Conservation (phyloP, 2,329 filamentous ascomycete genomes). For the Trichoderma asperellum region DNA sequence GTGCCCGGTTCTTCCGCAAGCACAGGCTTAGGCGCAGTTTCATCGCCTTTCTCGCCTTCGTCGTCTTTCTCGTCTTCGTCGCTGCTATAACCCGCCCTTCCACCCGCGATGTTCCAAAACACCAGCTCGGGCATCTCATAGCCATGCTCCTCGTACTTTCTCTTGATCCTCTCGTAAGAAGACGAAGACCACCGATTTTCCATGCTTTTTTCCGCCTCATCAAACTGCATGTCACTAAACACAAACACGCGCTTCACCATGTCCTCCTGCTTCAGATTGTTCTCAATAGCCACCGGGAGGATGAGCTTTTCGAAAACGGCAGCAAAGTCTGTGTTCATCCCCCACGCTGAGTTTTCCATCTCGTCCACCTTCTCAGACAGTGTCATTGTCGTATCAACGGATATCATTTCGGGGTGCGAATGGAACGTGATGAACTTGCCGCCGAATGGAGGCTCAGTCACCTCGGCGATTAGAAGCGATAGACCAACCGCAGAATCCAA, state of each 20-base stretch:
- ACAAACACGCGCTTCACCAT: constrained; percentile 66
- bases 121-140: constrained; percentile 64
- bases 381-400: constrained; percentile 43
- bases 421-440: constrained; percentile 61
- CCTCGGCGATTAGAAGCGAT: constrained; percentile 58
- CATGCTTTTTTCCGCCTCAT: constrained; percentile 39
- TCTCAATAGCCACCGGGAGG: constrained; percentile 55
- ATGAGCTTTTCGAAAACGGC: constrained; percentile 59
- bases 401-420: constrained; percentile 44
- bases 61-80: neutral
- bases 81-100: constrained; percentile 34
- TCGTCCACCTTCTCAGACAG: constrained; percentile 48
- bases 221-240: constrained; percentile 65
- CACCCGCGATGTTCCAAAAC: constrained; percentile 62
- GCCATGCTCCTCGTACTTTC: constrained; percentile 50
- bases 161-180: constrained; percentile 55
- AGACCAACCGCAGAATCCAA: constrained; percentile 60
- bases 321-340: constrained; percentile 55
- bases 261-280: constrained; percentile 56
- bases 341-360: constrained; percentile 44
- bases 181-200: constrained; percentile 43
- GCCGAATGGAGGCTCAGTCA: constrained; percentile 56
- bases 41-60: constrained; percentile 38
- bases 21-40: constrained; percentile 53
- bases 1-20: constrained; percentile 50